These are phyloP conservation scores for Nitzschia sp. DNA, from an alignment of 108 stramenopile species.

Conservation along the genomic window DNA sequence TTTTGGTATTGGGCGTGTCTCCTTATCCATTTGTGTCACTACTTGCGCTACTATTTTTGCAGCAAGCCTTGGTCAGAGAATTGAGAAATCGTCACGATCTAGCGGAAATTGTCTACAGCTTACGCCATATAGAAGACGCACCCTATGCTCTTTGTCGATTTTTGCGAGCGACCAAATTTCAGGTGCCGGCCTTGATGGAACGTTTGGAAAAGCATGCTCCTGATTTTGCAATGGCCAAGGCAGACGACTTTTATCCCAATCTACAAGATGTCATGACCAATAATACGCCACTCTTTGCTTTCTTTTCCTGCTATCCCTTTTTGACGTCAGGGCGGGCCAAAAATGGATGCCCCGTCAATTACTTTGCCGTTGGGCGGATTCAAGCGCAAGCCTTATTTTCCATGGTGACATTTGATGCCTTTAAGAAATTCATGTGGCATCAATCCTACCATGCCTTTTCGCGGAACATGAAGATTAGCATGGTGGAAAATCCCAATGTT, in stretches of 20 bases:
- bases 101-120: constrained; percentile 28
- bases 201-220: constrained; percentile 26
- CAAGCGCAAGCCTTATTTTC: constrained; percentile 41
- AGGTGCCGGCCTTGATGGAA: constrained; percentile 35
- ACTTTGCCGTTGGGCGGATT: constrained; percentile 42
- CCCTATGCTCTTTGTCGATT: constrained; percentile 58
- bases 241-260: constrained; percentile 41
- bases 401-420: constrained; percentile 12
- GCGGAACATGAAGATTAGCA: constrained; percentile 19
- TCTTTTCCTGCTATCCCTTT: constrained; percentile 47
- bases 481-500: constrained; percentile 26
- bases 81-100: constrained; percentile 13
- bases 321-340: constrained; percentile 38
- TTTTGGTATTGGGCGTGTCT: no score
- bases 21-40: no score
- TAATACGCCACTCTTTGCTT: constrained; percentile 37
- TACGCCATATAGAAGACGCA: constrained; percentile 42
- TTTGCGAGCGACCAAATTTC: constrained; percentile 49
- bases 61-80: constrained; percentile 31
- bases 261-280: not conserved
- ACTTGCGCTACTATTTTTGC: not conserved
- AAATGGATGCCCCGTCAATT: constrained; percentile 50
- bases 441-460: constrained; percentile 33
- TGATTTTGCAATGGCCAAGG: constrained; percentile 34
- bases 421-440: constrained; percentile 40